phyloP scores from a whole-genome alignment of 1,284 basidiomycete species.

The Puccinia coronata region DNA sequence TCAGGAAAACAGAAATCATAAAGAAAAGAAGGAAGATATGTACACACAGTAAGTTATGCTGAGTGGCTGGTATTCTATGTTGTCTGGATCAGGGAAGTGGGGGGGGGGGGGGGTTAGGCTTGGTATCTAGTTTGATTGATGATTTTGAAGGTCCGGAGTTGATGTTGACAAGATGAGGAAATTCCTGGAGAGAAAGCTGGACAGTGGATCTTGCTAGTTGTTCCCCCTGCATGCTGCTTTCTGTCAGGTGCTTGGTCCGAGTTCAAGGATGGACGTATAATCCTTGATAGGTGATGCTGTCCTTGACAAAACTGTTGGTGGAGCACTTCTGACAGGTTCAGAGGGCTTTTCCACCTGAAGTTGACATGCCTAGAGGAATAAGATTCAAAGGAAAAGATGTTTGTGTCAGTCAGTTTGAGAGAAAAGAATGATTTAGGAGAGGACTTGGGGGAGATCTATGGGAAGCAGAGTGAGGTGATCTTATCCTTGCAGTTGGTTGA shows the following conservation, averaged over 20 bases:
- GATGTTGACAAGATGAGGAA: neutral
- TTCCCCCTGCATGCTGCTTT: neutral
- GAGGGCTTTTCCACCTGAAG: neutral
- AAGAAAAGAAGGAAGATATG: neutral
- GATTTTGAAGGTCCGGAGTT: neutral
- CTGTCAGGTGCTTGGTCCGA: neutral
- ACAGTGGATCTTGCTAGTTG: neutral
- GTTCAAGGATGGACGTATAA: conserved; percentile 21
- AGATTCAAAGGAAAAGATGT: neutral
- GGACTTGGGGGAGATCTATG: too few species aligned
- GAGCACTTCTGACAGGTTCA: neutral
- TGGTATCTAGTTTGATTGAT: neutral
- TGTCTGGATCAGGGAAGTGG: neutral
- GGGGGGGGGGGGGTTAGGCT: neutral
- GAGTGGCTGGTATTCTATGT: neutral
- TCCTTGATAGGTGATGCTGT: neutral
- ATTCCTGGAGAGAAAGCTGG: neutral
- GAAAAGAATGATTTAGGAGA: neutral
- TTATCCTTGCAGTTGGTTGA: too few species aligned
- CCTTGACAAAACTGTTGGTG: neutral
- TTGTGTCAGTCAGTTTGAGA: neutral
- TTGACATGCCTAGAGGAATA: neutral
- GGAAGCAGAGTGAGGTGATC: too few species aligned
- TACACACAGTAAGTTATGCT: neutral
- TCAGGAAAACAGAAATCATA: neutral